These are phyloP conservation scores for Jacaranda copaia DNA, from an alignment of 257 asterid genomes.

Conservation along the genomic window DNA sequence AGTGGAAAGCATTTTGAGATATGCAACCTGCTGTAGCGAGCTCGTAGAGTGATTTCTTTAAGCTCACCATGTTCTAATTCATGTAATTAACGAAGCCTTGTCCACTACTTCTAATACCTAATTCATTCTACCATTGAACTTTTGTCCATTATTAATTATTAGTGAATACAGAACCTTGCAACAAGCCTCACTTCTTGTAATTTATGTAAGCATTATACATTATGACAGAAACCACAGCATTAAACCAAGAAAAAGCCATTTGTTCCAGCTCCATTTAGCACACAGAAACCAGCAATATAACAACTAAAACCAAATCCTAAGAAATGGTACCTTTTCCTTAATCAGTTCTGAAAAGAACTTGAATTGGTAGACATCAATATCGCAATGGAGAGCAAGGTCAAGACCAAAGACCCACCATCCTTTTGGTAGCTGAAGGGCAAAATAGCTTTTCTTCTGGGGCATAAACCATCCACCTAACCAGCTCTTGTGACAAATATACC, in stretches of 20 bases:
- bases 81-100: too few species aligned
- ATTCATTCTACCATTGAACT: not conserved
- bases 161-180: not conserved
- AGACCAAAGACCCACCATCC: constrained; percentile 99
- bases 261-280: constrained; percentile 11
- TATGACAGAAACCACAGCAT: not conserved
- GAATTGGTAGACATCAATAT: constrained; percentile 93
- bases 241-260: not conserved
- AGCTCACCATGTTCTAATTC: too few species aligned
- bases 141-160: not conserved
- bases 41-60: too few species aligned
- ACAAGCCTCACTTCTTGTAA: not conserved
- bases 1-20: too few species aligned
- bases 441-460: constrained; percentile 99
- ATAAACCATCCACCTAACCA: constrained; percentile 99
- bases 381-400: constrained; percentile 96
- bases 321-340: constrained; percentile 73
- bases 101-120: not conserved
- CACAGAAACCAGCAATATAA: constrained; percentile 8
- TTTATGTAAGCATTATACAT: not conserved
- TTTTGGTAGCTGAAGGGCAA: constrained; percentile 93
- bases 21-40: too few species aligned
- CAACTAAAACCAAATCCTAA: constrained; percentile 11
- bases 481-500: constrained; percentile 96
- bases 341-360: constrained; percentile 89